Evolutionary conservation across 345 rosid genomes (phyloP).

Genomic region (Citrus cavaleriei): DNA sequence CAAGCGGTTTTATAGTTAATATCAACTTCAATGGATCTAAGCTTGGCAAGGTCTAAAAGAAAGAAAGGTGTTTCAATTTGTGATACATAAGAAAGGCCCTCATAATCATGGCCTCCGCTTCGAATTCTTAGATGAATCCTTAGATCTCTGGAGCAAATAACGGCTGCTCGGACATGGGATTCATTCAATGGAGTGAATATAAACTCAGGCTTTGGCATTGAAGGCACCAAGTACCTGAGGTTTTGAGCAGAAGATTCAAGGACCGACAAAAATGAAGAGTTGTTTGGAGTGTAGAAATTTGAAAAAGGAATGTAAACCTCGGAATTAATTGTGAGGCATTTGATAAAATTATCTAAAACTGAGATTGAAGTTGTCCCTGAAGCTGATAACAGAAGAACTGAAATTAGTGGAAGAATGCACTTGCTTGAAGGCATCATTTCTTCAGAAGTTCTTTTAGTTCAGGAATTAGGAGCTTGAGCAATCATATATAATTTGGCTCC

Average conservation of each 20-base stretch:
- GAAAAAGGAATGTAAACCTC: not conserved
- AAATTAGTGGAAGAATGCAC: too few relatives aligned
- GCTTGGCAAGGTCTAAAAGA: slow-evolving; percentile 22
- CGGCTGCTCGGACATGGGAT: slow-evolving; percentile 26
- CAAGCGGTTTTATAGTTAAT: slow-evolving; percentile 17
- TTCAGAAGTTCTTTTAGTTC: too few relatives aligned
- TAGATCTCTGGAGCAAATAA: slow-evolving; percentile 17
- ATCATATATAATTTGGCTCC: too few relatives aligned
- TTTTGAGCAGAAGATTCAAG: not conserved
- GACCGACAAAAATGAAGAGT: not conserved
- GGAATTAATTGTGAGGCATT: too few relatives aligned
- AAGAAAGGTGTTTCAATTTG: slow-evolving; percentile 24
- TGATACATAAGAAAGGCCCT: slow-evolving; percentile 26
- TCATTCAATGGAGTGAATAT: slow-evolving; percentile 17
- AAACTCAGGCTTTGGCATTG: slow-evolving; percentile 17
- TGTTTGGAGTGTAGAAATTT: not conserved
- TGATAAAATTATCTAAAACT: too few relatives aligned
- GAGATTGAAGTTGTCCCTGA: too few relatives aligned
- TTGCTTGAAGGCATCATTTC: too few relatives aligned
- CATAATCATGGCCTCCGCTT: slow-evolving; percentile 39
- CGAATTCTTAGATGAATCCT: slow-evolving; percentile 19
- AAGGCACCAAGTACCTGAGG: slow-evolving; percentile 16
- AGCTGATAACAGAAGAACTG: too few relatives aligned
- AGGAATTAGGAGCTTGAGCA: too few relatives aligned
- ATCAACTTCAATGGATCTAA: slow-evolving; percentile 21